phyloP scores from a whole-genome alignment of 2,329 filamentous ascomycete species.

The Macroventuria anomochaeta region DNA sequence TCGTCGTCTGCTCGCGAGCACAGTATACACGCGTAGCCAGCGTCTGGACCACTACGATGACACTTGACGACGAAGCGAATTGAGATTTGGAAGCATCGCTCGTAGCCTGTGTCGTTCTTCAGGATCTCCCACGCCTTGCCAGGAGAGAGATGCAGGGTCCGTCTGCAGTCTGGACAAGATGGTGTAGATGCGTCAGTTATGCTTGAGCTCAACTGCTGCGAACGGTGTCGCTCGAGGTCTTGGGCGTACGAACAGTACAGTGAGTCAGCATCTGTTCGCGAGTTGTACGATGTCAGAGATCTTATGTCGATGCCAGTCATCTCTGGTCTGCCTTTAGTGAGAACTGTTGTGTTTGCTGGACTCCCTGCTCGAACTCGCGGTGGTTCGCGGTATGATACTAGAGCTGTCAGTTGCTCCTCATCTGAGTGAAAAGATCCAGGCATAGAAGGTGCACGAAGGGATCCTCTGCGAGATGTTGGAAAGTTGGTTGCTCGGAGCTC shows the following conservation, averaged over 20 bases:
- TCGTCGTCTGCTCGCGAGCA: conserved; percentile 34
- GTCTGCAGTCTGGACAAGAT: conserved; percentile 42
- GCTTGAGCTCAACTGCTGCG: conserved; percentile 34
- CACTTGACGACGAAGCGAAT: conserved; percentile 49
- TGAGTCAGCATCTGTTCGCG: conserved; percentile 23
- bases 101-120: conserved; percentile 39
- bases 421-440: conserved; percentile 3
- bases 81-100: conserved; percentile 42
- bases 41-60: conserved; percentile 41
- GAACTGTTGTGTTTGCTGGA: conserved; percentile 36
- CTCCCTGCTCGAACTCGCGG: conserved; percentile 22
- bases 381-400: conserved; percentile 31
- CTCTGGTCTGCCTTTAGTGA: conserved; percentile 26
- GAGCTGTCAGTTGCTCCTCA: conserved; percentile 29
- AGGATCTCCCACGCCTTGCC: conserved; percentile 46
- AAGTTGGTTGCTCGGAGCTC: conserved; percentile 19
- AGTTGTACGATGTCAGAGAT: conserved; percentile 31
- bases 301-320: conserved; percentile 33
- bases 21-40: conserved; percentile 44
- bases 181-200: conserved; percentile 35
- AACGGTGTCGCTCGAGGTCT: conserved; percentile 39
- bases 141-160: conserved; percentile 39
- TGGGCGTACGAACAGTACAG: conserved; percentile 43
- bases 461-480: conserved; percentile 5
- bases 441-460: conserved; percentile 3